A percentile compares a stretch with the other conserved stretches of the same genome.
These are phyloP conservation scores for Vitis labrusca DNA, from an alignment of 164 flowering plant species.

Conservation along the genomic window DNA sequence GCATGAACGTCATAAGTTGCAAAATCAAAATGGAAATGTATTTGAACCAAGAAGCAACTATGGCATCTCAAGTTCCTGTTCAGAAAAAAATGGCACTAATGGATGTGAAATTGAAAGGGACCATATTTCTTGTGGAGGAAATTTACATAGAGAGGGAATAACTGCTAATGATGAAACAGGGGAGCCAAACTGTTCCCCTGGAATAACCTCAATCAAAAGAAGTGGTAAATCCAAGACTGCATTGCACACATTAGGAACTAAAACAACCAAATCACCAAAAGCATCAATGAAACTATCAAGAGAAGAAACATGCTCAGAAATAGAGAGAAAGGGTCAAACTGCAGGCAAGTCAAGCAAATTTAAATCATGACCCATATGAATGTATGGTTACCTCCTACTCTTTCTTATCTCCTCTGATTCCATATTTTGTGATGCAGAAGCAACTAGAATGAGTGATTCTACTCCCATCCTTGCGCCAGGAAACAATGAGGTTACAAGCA, in stretches of 20 bases:
- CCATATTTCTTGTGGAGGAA: slow-evolving; percentile 17
- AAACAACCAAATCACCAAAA: slow-evolving; percentile 31
- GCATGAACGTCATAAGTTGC: slow-evolving; percentile 24
- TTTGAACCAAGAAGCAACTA: slow-evolving; percentile 23
- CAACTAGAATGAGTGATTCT: slow-evolving; percentile 23
- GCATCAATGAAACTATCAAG: slow-evolving; percentile 28
- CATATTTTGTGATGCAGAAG: slow-evolving; percentile 31
- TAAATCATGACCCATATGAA: neutral
- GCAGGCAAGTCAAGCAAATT: slow-evolving; percentile 46
- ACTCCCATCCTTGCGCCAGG: slow-evolving; percentile 22
- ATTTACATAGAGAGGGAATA: slow-evolving; percentile 14
- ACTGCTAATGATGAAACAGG: slow-evolving; percentile 15
- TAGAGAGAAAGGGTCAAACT: slow-evolving; percentile 26
- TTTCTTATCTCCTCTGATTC: slow-evolving; percentile 8
- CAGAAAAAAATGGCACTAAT: slow-evolving; percentile 21
- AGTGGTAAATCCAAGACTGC: slow-evolving; percentile 27
- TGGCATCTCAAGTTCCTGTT: slow-evolving; percentile 16
- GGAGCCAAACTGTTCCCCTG: slow-evolving; percentile 23
- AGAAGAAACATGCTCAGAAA: slow-evolving; percentile 34
- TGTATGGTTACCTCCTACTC: neutral
- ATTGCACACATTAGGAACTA: slow-evolving; percentile 20
- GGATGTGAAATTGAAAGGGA: slow-evolving; percentile 17
- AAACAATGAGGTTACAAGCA: slow-evolving; percentile 25
- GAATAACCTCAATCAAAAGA: slow-evolving; percentile 24
- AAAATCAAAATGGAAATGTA: slow-evolving; percentile 22